phyloP scores from a whole-genome alignment of 1,139 yeast species.

The Casaregolazyma suthepensis region DNA sequence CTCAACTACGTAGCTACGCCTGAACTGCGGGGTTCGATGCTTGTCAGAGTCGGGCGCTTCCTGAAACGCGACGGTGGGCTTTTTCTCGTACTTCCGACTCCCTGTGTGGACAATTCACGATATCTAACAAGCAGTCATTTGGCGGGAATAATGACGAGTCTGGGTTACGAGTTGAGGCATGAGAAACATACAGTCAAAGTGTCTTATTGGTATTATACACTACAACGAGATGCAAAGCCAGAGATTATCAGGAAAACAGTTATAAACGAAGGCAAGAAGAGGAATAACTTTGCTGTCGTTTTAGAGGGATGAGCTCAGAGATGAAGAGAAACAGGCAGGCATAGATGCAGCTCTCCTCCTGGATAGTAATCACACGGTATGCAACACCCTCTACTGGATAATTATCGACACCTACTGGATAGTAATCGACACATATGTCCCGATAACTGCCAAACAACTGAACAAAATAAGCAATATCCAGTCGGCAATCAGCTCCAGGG shows the following conservation, averaged over 20 bases:
- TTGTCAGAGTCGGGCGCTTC: constrained; percentile 53
- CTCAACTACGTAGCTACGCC: constrained; percentile 82
- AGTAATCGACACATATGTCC: constrained; percentile 20
- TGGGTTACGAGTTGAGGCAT: constrained; percentile 51
- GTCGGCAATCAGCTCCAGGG: constrained; percentile 37
- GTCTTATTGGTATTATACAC: constrained; percentile 59
- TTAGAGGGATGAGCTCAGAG: constrained; percentile 6
- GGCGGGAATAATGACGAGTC: constrained; percentile 43
- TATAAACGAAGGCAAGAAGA: constrained; percentile 24
- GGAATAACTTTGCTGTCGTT: constrained; percentile 26
- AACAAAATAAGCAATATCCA: constrained; percentile 39
- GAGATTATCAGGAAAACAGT: constrained; percentile 20
- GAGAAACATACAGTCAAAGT: constrained; percentile 64
- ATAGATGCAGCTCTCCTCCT: no score
- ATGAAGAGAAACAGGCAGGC: no score
- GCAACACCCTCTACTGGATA: no score
- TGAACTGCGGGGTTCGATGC: constrained; percentile 68
- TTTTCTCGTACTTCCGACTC: constrained; percentile 81
- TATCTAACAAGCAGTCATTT: constrained; percentile 51
- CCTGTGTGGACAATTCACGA: constrained; percentile 78
- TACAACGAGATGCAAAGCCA: constrained; percentile 4
- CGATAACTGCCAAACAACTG: constrained; percentile 27
- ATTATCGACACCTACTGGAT: not conserved
- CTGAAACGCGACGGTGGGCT: constrained; percentile 41
- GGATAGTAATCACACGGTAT: no score